phyloP scores from a whole-genome alignment of 805 yeast genomes.

The Candida argentea region DNA sequence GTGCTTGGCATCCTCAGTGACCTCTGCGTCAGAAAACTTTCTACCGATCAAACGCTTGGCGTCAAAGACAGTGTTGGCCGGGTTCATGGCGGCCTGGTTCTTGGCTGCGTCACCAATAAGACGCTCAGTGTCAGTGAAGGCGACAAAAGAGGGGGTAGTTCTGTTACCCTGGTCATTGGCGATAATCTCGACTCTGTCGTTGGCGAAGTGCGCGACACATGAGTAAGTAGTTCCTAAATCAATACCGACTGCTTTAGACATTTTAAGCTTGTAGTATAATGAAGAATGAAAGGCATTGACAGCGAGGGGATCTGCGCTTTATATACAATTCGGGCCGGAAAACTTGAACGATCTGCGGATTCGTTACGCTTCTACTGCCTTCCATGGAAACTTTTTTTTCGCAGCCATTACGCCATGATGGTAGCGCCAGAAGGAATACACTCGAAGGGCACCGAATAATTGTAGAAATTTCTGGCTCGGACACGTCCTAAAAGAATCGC shows the following conservation, averaged over 20 bases:
- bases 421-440: constrained; percentile 4
- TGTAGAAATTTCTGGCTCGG: constrained; percentile 2
- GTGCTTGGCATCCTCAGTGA: constrained; percentile 21
- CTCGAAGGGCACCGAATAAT: constrained; percentile 7
- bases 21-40: constrained; percentile 18
- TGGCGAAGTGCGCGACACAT: constrained; percentile 24
- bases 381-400: no score
- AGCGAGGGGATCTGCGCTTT: constrained; percentile 1
- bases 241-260: constrained; percentile 24
- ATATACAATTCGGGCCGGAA: constrained; percentile 1
- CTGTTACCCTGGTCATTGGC: constrained; percentile 27
- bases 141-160: constrained; percentile 24
- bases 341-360: no score
- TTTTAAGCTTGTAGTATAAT: constrained; percentile 5
- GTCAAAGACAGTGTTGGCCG: constrained; percentile 22
- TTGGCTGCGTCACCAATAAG: constrained; percentile 25
- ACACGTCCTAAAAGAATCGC: no score
- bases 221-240: constrained; percentile 26
- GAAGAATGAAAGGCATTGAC: constrained; percentile 2
- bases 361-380: no score
- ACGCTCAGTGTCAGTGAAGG: constrained; percentile 23
- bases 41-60: constrained; percentile 25
- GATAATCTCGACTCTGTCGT: constrained; percentile 22
- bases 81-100: constrained; percentile 27
- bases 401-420: no score